Conservation (phyloP, 345 rosid genomes). For the Cardamine resedifolia region DNA sequence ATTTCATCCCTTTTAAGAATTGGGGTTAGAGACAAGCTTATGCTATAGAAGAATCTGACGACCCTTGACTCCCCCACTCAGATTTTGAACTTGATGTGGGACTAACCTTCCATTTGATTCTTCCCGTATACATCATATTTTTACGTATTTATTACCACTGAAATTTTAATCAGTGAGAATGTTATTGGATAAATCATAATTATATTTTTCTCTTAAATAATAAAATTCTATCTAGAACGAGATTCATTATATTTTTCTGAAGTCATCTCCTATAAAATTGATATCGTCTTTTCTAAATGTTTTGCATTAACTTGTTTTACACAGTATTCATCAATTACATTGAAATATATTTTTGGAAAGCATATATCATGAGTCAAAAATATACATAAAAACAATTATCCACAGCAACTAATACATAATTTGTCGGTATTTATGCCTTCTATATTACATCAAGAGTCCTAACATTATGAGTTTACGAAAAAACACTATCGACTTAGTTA, state of each 20-base stretch:
- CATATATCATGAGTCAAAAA: neutral
- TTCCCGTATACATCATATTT: conserved; percentile 1
- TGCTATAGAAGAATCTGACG: conserved; percentile 26
- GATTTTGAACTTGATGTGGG: conserved; percentile 33
- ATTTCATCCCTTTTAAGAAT: conserved; percentile 5
- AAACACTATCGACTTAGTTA: neutral
- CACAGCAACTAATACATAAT: neutral
- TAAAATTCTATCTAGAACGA: neutral
- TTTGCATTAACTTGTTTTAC: neutral
- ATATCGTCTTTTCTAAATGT: too few species aligned
- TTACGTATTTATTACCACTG: conserved; percentile 4
- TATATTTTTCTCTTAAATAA: neutral
- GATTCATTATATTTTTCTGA: neutral
- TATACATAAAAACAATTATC: neutral
- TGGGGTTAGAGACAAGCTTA: conserved; percentile 30
- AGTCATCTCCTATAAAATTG: neutral
- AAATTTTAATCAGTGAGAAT: conserved; percentile 5
- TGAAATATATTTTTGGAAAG: neutral
- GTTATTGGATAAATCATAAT: neutral
- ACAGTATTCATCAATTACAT: neutral
- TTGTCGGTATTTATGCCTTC: neutral
- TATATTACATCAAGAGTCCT: neutral
- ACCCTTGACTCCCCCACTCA: conserved; percentile 40
- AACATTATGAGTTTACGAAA: neutral
- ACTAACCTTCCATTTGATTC: conserved; percentile 23